These are phyloP conservation scores for Fusarium algeriense DNA, from an alignment of 2,329 filamentous ascomycete species.

Conservation along the genomic window DNA sequence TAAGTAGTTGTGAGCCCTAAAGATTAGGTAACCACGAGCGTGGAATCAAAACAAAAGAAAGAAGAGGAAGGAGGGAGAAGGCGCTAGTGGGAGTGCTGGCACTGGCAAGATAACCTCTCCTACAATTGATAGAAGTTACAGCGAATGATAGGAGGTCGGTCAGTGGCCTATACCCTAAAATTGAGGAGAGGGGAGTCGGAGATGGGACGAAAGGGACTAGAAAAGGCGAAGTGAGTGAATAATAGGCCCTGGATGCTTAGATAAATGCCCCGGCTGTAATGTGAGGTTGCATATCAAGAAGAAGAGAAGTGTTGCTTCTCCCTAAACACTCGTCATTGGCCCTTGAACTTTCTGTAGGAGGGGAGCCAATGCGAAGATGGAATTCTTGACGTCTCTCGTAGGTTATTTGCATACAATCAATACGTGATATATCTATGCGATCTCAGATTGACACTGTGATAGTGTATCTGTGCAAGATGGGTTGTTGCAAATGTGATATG, in stretches of 20 bases:
- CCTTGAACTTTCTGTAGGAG: fast-evolving
- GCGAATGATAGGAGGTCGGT: neutral
- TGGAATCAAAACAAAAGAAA: neutral
- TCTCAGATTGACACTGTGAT: neutral
- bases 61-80: neutral
- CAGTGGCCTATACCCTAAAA: too few relatives aligned
- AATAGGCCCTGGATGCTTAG: too few relatives aligned
- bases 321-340: neutral
- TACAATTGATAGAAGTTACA: too few relatives aligned
- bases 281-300: neutral
- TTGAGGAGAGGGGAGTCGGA: fast-evolving
- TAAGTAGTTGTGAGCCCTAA: neutral
- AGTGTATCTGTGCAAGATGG: neutral
- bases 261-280: neutral
- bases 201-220: neutral
- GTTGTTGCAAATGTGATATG: neutral
- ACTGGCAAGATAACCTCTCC: neutral
- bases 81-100: neutral
- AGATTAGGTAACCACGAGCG: neutral
- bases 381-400: neutral
- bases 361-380: neutral
- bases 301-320: neutral
- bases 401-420: too few relatives aligned
- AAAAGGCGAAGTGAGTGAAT: fast-evolving
- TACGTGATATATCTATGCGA: too few relatives aligned